phyloP scores from a whole-genome alignment of 306 rosid genomes.

The Trifolium subterraneum region DNA sequence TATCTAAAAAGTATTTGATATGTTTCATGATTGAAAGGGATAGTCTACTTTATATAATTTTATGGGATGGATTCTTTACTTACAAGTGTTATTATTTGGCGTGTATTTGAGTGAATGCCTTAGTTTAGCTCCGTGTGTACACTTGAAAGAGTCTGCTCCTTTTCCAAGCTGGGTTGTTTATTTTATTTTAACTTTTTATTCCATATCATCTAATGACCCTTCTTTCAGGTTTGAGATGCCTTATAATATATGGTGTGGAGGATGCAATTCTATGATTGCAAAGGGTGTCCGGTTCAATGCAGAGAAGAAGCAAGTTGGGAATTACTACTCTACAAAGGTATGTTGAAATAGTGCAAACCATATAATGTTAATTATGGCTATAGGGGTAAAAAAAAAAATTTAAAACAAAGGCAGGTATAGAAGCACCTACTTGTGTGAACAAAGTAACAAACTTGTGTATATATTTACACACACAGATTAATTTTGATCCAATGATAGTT shows the following conservation, averaged over 20 bases:
- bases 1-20: neutral
- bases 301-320: slow-evolving; percentile 95
- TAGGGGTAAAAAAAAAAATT: neutral
- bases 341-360: slow-evolving; percentile 22
- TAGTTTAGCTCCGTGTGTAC: neutral
- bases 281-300: slow-evolving; percentile 98
- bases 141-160: slow-evolving; percentile 6
- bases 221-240: slow-evolving; percentile 93
- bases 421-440: neutral
- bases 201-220: slow-evolving; percentile 15
- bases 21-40: slow-evolving; percentile 1
- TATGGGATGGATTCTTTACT: slow-evolving; percentile 13
- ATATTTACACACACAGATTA: neutral
- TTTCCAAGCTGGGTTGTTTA: neutral
- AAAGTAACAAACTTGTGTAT: neutral
- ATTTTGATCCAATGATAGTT: neutral
- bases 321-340: slow-evolving; percentile 94
- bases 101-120: slow-evolving; percentile 21
- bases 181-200: neutral
- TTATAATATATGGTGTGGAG: slow-evolving; percentile 91
- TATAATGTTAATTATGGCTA: neutral
- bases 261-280: slow-evolving; percentile 97
- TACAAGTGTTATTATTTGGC: neutral
- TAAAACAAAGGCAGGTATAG: neutral
- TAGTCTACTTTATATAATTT: neutral